phyloP scores from a whole-genome alignment of 805 yeast genomes.

The Nakazawaea ambrosiae region DNA sequence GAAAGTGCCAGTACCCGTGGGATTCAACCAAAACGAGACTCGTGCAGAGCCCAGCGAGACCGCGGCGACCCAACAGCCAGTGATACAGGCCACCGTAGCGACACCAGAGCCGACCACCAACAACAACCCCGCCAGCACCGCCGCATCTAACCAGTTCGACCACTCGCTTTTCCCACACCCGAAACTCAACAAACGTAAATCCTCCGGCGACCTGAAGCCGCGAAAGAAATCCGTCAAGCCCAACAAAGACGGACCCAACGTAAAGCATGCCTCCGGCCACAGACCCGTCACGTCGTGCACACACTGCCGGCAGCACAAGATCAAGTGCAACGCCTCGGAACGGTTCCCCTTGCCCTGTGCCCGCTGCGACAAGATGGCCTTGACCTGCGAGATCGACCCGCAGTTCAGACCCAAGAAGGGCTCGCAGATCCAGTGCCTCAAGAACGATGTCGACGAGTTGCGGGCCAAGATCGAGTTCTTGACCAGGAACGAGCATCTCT shows the following conservation, averaged over 20 bases:
- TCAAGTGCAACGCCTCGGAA: constrained; percentile 86
- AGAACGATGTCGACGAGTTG: constrained; percentile 80
- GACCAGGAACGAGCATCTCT: constrained; percentile 57
- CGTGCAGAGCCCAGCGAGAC: too few species aligned
- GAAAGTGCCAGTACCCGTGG: too few species aligned
- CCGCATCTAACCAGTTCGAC: too few species aligned
- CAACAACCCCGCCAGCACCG: too few species aligned
- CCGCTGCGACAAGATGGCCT: constrained; percentile 72
- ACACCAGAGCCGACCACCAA: too few species aligned
- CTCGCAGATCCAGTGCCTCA: constrained; percentile 74
- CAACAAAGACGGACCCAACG: background rate
- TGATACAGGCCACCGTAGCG: too few species aligned
- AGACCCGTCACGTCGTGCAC: constrained; percentile 92
- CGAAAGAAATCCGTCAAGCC: background rate
- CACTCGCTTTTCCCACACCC: too few species aligned
- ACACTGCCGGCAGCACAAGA: constrained; percentile 90
- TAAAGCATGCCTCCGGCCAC: constrained; percentile 42
- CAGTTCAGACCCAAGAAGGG: constrained; percentile 89
- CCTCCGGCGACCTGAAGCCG: too few species aligned
- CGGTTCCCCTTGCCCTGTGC: constrained; percentile 77
- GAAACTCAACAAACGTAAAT: too few species aligned
- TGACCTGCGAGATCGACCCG: constrained; percentile 85
- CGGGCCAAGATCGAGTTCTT: constrained; percentile 64
- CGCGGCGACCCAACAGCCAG: too few species aligned
- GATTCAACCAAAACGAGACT: too few species aligned